Evolutionary conservation across 495 filamentous ascomycete species (phyloP).

Genomic region (Usnea hakonensis): DNA sequence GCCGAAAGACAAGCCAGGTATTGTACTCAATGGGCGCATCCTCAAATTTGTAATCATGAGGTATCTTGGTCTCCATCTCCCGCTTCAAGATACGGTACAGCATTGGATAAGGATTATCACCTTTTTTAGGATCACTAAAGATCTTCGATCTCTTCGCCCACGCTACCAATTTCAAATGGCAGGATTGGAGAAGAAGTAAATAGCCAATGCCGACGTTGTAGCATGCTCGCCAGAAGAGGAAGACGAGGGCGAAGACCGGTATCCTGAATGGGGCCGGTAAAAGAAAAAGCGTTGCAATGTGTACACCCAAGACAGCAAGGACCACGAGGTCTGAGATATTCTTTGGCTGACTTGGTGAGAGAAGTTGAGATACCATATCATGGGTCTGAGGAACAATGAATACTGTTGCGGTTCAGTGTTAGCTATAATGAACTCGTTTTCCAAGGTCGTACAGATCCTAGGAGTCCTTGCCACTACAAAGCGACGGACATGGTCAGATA

Average conservation of each 20-base stretch:
- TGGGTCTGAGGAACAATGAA: constrained; percentile 95
- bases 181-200: constrained; percentile 80
- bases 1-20: constrained; percentile 93
- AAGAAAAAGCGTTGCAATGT: constrained; percentile 62
- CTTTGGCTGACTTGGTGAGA: constrained; percentile 93
- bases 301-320: constrained; percentile 66
- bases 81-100: constrained; percentile 75
- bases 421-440: constrained; percentile 6
- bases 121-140: constrained; percentile 74
- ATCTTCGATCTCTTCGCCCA: constrained; percentile 82
- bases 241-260: constrained; percentile 70
- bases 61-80: constrained; percentile 91
- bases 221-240: constrained; percentile 82
- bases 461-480: background rate
- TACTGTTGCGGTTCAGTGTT: constrained; percentile 44
- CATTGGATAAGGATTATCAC: constrained; percentile 70
- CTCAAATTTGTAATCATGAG: constrained; percentile 87
- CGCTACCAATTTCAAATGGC: constrained; percentile 72
- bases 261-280: constrained; percentile 60
- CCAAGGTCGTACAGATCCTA: background rate
- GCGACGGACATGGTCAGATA: background rate
- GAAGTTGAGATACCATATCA: constrained; percentile 96
- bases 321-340: constrained; percentile 81
- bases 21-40: constrained; percentile 95
- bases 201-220: constrained; percentile 95